Evolutionary conservation across 2,329 filamentous ascomycete species (phyloP).

Genomic region (Atkinsonella texensis): DNA sequence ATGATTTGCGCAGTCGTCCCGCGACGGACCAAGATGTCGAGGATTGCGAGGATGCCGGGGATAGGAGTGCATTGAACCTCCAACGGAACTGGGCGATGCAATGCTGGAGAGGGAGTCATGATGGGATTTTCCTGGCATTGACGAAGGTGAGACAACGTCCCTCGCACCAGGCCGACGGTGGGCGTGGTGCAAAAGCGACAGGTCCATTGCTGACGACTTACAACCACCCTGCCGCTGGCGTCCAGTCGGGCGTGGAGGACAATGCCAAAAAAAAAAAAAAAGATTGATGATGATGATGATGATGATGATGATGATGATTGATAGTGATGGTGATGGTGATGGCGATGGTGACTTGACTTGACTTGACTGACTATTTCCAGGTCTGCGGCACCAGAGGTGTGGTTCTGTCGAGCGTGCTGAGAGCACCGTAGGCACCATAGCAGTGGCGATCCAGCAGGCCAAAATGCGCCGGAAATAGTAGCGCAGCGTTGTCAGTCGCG

Average conservation of each 20-base stretch:
- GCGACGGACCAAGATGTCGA: conserved; percentile 4
- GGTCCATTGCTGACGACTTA: conserved; percentile 5
- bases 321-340: not conserved
- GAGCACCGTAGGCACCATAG: not conserved
- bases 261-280: not conserved
- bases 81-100: conserved; percentile 2
- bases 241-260: not conserved
- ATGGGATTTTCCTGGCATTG: conserved; percentile 5
- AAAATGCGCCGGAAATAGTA: conserved; percentile 5
- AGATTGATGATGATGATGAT: too few species aligned
- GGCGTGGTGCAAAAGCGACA: conserved; percentile 6
- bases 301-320: not conserved
- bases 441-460: not conserved
- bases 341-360: not conserved
- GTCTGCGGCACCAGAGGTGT: not conserved
- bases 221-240: not conserved
- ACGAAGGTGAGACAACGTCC: conserved; percentile 1
- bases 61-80: conserved; percentile 2
- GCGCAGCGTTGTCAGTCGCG: conserved; percentile 13
- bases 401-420: not conserved
- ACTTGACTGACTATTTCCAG: not conserved
- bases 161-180: conserved; percentile 3
- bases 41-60: conserved; percentile 5
- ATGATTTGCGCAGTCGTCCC: conserved; percentile 6
- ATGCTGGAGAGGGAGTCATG: conserved; percentile 5